These are phyloP conservation scores for Coemansia sp. DNA, from an alignment of 192 early-diverging fungal species.

Conservation along the genomic window DNA sequence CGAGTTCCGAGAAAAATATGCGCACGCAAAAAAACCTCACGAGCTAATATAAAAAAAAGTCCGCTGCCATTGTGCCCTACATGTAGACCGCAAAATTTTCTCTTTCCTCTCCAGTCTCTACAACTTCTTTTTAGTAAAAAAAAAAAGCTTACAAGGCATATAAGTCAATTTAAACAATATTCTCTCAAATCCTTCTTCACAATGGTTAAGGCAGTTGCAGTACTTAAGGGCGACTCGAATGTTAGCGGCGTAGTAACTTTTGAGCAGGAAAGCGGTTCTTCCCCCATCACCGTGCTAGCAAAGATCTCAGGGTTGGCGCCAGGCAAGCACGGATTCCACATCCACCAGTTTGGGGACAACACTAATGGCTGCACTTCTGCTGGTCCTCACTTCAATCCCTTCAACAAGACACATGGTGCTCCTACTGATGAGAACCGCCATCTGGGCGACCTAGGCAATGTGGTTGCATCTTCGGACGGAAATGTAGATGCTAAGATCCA, in stretches of 20 bases:
- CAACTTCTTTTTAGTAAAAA: not conserved
- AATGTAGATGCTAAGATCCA: conserved; percentile 54
- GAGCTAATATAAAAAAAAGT: too few relatives aligned
- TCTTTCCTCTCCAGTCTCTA: not conserved
- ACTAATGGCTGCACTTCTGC: conserved; percentile 81
- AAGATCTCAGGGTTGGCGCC: conserved; percentile 62
- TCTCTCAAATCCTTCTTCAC: conserved; percentile 26
- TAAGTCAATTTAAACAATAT: not conserved
- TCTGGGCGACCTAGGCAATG: conserved; percentile 90
- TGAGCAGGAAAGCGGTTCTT: conserved; percentile 63
- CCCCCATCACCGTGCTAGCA: conserved; percentile 59
- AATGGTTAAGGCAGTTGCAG: conserved; percentile 83
- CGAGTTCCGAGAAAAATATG: too few relatives aligned
- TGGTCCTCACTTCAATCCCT: conserved; percentile 86
- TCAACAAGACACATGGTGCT: conserved; percentile 74
- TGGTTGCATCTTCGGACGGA: conserved; percentile 61
- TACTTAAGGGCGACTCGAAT: conserved; percentile 67
- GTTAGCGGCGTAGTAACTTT: conserved; percentile 73
- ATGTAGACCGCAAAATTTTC: not conserved
- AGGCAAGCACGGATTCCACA: conserved; percentile 85
- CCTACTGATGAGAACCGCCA: conserved; percentile 68
- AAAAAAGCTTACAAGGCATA: not conserved
- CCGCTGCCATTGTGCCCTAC: not conserved
- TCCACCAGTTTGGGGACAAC: conserved; percentile 76
- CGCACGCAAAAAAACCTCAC: too few relatives aligned